Percentiles rank a stretch among this genome's conserved stretches.
Conservation (phyloP, 371 early-diverging fungal genomes). For the Dichotomocladium elegans region DNA sequence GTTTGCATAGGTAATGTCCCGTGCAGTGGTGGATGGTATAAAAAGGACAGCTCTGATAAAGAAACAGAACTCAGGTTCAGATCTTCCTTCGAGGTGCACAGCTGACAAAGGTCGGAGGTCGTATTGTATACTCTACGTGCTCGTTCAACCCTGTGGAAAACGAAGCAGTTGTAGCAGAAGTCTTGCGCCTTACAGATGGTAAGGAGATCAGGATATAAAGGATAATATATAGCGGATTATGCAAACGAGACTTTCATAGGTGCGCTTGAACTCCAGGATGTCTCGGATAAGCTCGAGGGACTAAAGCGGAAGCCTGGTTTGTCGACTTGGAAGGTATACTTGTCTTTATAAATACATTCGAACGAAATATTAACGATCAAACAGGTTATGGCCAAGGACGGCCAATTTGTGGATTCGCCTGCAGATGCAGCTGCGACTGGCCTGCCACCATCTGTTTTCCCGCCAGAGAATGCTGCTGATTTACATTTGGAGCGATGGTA, state of each 20-base stretch:
- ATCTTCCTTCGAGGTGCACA: constrained; percentile 90
- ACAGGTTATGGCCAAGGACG: constrained; percentile 52
- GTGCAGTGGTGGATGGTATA: too few relatives aligned
- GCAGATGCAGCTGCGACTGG: constrained; percentile 55
- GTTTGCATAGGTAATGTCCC: constrained; percentile 72
- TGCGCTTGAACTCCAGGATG: constrained; percentile 80
- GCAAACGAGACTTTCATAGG: too few relatives aligned
- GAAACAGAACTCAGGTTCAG: constrained; percentile 69
- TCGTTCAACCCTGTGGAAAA: constrained; percentile 98
- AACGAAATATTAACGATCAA: not conserved
- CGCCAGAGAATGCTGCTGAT: constrained; percentile 66
- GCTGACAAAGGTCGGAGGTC: constrained; percentile 88
- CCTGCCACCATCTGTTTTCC: constrained; percentile 64
- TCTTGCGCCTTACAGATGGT: constrained; percentile 63
- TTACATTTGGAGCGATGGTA: constrained; percentile 81
- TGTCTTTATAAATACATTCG: not conserved
- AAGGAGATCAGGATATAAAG: not conserved
- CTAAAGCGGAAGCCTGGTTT: constrained; percentile 82
- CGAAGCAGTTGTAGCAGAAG: constrained; percentile 92
- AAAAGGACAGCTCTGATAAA: too few relatives aligned
- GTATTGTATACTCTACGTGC: constrained; percentile 99
- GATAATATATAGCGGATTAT: too few relatives aligned
- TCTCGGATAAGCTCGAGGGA: constrained; percentile 66
- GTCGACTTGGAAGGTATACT: constrained; percentile 78
- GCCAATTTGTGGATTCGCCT: constrained; percentile 47